These are phyloP conservation scores for Cyclotella cryptica DNA, from an alignment of 108 stramenopile species.

Conservation along the genomic window DNA sequence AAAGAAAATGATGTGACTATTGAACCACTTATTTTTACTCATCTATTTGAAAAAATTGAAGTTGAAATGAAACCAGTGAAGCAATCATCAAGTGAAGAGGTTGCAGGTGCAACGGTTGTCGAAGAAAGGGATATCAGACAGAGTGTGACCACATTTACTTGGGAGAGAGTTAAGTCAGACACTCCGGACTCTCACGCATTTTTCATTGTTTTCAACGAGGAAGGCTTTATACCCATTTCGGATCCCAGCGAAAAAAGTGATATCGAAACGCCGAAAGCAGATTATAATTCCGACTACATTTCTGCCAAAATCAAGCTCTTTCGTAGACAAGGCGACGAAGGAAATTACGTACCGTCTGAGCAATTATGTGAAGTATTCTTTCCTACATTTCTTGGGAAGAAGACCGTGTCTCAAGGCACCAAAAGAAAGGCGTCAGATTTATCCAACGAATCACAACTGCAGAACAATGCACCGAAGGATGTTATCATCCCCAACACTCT, in stretches of 20 bases:
- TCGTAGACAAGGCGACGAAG: slow-evolving; percentile 44
- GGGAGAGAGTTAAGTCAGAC: slow-evolving; percentile 27
- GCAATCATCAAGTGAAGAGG: slow-evolving; percentile 16
- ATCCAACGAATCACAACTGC: slow-evolving; percentile 2
- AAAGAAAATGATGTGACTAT: slow-evolving; percentile 64
- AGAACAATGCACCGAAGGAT: slow-evolving; percentile 55
- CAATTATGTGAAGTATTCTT: slow-evolving; percentile 65
- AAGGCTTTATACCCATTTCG: slow-evolving; percentile 14
- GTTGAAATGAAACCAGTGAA: slow-evolving; percentile 64
- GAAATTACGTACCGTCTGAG: slow-evolving; percentile 56
- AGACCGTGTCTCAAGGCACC: slow-evolving; percentile 18
- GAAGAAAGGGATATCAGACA: slow-evolving; percentile 21
- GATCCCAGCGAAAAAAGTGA: slow-evolving; percentile 29
- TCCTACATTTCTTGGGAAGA: slow-evolving; percentile 57
- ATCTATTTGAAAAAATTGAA: slow-evolving; percentile 75
- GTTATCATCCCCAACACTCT: slow-evolving; percentile 63
- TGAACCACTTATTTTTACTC: slow-evolving; percentile 70
- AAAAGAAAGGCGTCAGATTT: slow-evolving; percentile 33
- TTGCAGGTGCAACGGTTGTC: slow-evolving; percentile 35
- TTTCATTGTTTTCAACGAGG: slow-evolving; percentile 48
- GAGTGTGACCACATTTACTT: slow-evolving; percentile 31
- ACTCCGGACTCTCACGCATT: slow-evolving; percentile 77
- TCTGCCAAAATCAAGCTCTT: slow-evolving; percentile 58
- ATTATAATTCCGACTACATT: slow-evolving; percentile 52
- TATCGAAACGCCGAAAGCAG: slow-evolving; percentile 40